Evolutionary conservation across 208 protist species (phyloP).

Genomic region (Trypanosoma boissoni): DNA sequence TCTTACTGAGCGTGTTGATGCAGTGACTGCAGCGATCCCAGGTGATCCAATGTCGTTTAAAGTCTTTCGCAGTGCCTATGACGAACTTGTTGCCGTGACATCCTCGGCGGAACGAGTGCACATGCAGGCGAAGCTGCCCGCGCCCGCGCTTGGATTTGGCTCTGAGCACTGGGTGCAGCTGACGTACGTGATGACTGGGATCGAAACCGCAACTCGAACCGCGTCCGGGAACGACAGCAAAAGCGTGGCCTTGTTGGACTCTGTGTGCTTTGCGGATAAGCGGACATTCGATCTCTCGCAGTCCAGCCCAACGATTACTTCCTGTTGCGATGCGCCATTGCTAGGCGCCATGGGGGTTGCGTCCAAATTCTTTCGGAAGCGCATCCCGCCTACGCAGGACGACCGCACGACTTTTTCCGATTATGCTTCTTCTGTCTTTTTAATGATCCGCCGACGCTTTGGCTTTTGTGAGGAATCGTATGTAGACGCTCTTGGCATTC

Average conservation of each 20-base stretch:
- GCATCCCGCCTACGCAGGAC: not conserved
- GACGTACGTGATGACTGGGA: constrained; percentile 14
- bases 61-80: not conserved
- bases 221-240: not conserved
- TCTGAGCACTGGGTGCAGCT: constrained; percentile 16
- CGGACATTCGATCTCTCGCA: constrained; percentile 9
- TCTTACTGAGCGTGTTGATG: not conserved
- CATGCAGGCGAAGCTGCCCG: not conserved
- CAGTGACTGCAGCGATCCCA: constrained; percentile 1
- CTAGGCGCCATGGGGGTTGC: not conserved
- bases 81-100: not conserved
- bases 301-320: constrained; percentile 7
- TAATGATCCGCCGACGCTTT: constrained; percentile 6
- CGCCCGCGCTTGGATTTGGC: constrained; percentile 10
- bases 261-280: not conserved
- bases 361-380: constrained; percentile 17
- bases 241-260: not conserved
- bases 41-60: not conserved
- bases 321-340: not conserved
- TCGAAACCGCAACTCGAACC: not conserved
- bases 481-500: constrained; percentile 22
- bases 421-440: constrained; percentile 20
- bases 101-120: not conserved
- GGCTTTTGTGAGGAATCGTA: constrained; percentile 8
- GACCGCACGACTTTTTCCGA: constrained; percentile 15